Evolutionary conservation across 306 rosid genomes (phyloP).

Genomic region (Pterocarpus macrocarpus): DNA sequence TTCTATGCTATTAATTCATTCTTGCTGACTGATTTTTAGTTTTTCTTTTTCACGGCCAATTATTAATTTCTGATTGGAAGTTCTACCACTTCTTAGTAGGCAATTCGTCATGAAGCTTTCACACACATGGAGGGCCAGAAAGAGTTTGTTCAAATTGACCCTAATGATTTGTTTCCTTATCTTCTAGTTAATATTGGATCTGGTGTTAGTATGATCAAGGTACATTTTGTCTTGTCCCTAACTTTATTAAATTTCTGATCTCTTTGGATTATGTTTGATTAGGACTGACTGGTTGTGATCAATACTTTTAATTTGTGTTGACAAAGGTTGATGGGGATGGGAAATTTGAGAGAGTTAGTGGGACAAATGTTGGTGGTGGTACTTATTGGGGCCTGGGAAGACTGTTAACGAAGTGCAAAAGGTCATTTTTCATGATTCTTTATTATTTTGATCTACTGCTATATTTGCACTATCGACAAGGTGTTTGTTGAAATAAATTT

Average conservation of each 20-base stretch:
- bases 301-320: constrained; percentile 36
- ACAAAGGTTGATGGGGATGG: constrained; percentile 98
- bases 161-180: constrained; percentile 88
- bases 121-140: constrained; percentile 98
- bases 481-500: constrained; percentile 53
- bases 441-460: constrained; percentile 34
- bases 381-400: constrained; percentile 99
- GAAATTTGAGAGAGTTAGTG: constrained; percentile 92
- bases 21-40: constrained; percentile 28
- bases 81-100: constrained; percentile 82
- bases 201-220: constrained; percentile 99
- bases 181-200: constrained; percentile 99
- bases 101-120: constrained; percentile 99
- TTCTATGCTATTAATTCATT: constrained; percentile 29
- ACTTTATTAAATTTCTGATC: constrained; percentile 38
- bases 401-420: constrained; percentile 95
- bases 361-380: constrained; percentile 99
- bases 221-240: constrained; percentile 48
- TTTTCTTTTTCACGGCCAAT: constrained; percentile 20
- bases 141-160: constrained; percentile 96
- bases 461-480: constrained; percentile 34
- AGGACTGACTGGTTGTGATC: constrained; percentile 37
- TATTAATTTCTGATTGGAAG: constrained; percentile 56
- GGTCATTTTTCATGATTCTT: constrained; percentile 57
- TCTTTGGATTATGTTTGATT: constrained; percentile 40